Evolutionary conservation across 305 asterid species (phyloP), one percentile per base, ranked within the genome.

Genomic region (Fraxinus ornus): DNA sequence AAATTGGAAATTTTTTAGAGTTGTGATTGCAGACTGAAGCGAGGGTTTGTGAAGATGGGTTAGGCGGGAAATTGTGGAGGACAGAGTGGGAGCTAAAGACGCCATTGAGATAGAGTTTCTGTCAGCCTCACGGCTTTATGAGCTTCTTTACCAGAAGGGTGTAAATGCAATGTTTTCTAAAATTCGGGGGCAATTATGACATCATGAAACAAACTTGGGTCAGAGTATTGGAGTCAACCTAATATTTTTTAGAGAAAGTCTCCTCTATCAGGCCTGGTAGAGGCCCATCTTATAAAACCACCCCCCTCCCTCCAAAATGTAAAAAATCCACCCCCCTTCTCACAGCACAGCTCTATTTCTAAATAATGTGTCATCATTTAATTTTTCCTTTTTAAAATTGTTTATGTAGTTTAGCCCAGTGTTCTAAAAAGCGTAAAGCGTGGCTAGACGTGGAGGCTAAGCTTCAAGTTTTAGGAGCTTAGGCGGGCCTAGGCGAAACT

Each of bases 21-120:
- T 41, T 81, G 68, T 83, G 62, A 85, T 3, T 80, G 84, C 64
- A 82, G 83, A 37, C n/a, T 81, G 87, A 78, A 86, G 49, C 44
- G 91, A 82, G 83, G 92, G 89, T 19, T 83, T 88, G 81, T 77
- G 83, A 49, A 81, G 78, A 66, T 81, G 82, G 82, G 70, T 86
- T 75, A 88, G 82, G 91, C 97, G 94, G 89, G 91, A 90, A 86
- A 91, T 60, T 78, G 88, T 85, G 79, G 92, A 85, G 35, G 91
- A 85, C 26, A 90, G 86, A 80, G 79, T 88, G 70, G 94, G 90
- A 57, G 89, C 52, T 10, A 86, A 44, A 1, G 89, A 90, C 85
- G 86, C 92, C 97, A 93, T 93, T 26, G 82, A 79, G 77, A 49
- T 4, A 15, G 66, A 19, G 55, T 70, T 70, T 15, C 37, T 68